phyloP scores from a whole-genome alignment of 495 filamentous ascomycete genomes.

The Aspergillus mulundensis region DNA sequence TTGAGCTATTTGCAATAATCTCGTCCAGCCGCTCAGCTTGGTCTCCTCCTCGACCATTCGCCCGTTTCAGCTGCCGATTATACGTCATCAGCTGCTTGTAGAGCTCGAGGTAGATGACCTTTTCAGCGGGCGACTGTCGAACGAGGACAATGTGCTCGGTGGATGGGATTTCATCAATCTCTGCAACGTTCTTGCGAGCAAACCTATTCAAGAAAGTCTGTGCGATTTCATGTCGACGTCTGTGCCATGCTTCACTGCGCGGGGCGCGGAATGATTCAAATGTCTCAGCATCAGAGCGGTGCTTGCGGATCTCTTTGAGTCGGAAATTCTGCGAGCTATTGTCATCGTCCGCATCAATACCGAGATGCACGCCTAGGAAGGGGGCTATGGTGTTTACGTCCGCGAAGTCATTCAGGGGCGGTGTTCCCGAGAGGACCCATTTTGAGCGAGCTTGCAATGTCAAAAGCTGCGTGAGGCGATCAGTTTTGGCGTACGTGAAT shows the following conservation, averaged over 20 bases:
- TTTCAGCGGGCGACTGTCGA: conserved; percentile 36
- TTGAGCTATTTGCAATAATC: conserved; percentile 37
- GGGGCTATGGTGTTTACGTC: conserved; percentile 56
- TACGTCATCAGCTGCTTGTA: conserved; percentile 39
- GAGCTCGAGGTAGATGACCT: conserved; percentile 44
- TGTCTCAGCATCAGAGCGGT: conserved; percentile 38
- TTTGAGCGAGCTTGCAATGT: conserved; percentile 46
- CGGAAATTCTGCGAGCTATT: conserved; percentile 31
- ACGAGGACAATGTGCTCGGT: conserved; percentile 36
- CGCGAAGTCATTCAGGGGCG: conserved; percentile 51
- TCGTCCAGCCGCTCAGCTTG: conserved; percentile 38
- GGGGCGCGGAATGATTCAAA: conserved; percentile 43
- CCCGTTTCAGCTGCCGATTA: conserved; percentile 37
- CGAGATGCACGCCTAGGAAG: conserved; percentile 53
- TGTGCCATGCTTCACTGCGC: conserved; percentile 50
- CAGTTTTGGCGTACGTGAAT: conserved; percentile 53
- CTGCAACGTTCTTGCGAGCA: conserved; percentile 47
- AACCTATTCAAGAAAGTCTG: conserved; percentile 52
- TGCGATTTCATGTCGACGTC: conserved; percentile 43
- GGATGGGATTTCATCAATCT: conserved; percentile 42
- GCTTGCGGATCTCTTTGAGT: conserved; percentile 19
- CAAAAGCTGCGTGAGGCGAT: conserved; percentile 27
- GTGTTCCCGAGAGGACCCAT: conserved; percentile 70
- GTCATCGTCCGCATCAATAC: conserved; percentile 49
- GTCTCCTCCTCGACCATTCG: conserved; percentile 27